Evolutionary conservation across 1,284 basidiomycete genomes (phyloP).

Genomic region (Rhizoctonia solani): DNA sequence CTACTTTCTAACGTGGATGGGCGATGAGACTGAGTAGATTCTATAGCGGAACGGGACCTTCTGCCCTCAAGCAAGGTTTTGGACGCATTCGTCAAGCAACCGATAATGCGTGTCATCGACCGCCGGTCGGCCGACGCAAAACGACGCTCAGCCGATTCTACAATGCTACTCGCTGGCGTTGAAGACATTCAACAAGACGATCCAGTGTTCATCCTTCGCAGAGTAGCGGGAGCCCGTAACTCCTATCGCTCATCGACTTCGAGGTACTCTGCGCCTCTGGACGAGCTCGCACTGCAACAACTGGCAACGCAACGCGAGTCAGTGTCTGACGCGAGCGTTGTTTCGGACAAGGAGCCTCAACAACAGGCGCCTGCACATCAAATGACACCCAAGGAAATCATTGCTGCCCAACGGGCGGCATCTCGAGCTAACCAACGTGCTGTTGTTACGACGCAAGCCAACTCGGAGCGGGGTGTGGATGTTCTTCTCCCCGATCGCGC

Average conservation of each 20-base stretch:
- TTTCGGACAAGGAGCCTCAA: slow-evolving; percentile 35
- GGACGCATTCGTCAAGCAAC: slow-evolving; percentile 81
- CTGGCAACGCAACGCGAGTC: slow-evolving; percentile 59
- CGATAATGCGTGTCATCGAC: slow-evolving; percentile 66
- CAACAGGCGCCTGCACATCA: slow-evolving; percentile 44
- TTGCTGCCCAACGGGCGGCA: slow-evolving; percentile 87
- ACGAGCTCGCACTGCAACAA: slow-evolving; percentile 65
- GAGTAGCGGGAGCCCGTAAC: slow-evolving; percentile 70
- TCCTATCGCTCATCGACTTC: slow-evolving; percentile 51
- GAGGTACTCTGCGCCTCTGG: slow-evolving; percentile 69
- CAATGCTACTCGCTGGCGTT: slow-evolving; percentile 65
- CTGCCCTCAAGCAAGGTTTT: slow-evolving; percentile 77
- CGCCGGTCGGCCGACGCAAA: slow-evolving; percentile 66
- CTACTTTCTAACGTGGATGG: background rate
- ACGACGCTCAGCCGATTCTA: slow-evolving; percentile 86
- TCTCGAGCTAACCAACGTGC: slow-evolving; percentile 84
- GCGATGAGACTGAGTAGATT: slow-evolving; percentile 17
- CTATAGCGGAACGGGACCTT: slow-evolving; percentile 68
- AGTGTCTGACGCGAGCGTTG: slow-evolving; percentile 33
- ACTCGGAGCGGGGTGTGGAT: slow-evolving; percentile 84
- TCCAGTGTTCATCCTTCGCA: slow-evolving; percentile 85
- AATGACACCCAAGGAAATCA: slow-evolving; percentile 81
- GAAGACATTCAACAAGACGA: slow-evolving; percentile 83
- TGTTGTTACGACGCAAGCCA: slow-evolving; percentile 80
- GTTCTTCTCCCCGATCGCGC: slow-evolving; percentile 81